Evolutionary conservation across 768 basidiomycete genomes (phyloP).

Genomic region (Lactifluus pinguis): DNA sequence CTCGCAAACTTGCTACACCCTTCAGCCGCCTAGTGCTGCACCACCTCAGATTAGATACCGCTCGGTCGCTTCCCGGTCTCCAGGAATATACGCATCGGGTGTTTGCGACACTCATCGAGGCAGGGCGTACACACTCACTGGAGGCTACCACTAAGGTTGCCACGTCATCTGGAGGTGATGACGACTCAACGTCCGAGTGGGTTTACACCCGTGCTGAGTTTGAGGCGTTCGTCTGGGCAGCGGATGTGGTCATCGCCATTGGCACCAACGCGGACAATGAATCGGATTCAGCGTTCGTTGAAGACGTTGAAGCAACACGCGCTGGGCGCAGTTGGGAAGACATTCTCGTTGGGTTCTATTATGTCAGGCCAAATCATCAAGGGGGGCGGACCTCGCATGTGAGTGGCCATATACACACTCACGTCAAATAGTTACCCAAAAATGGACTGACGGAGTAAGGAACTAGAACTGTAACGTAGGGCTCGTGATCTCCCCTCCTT

Average conservation of each 20-base stretch:
- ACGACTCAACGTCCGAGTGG: not conserved
- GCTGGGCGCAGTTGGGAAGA: slow-evolving; percentile 53
- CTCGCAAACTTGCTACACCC: slow-evolving; percentile 19
- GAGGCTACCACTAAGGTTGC: slow-evolving; percentile 46
- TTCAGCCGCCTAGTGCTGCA: slow-evolving; percentile 23
- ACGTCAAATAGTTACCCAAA: not conserved
- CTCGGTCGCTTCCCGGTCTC: slow-evolving; percentile 36
- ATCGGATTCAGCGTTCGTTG: not conserved
- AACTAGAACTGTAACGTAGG: slow-evolving; percentile 80
- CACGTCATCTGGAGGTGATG: no score
- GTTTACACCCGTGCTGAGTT: slow-evolving; percentile 42
- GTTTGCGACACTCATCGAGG: slow-evolving; percentile 68
- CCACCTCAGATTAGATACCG: slow-evolving; percentile 29
- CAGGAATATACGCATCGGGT: slow-evolving; percentile 48
- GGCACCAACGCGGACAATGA: slow-evolving; percentile 11
- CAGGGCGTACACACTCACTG: slow-evolving; percentile 78
- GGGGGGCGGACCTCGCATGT: slow-evolving; percentile 87
- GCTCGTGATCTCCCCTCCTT: slow-evolving; percentile 62
- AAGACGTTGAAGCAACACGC: slow-evolving; percentile 38
- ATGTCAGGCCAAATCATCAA: slow-evolving; percentile 86
- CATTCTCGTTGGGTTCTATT: slow-evolving; percentile 70
- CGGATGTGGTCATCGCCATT: slow-evolving; percentile 68
- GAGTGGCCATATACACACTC: slow-evolving; percentile 27
- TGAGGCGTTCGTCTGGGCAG: slow-evolving; percentile 67
- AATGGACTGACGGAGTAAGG: not conserved